Evolutionary conservation across 805 yeast genomes (phyloP), one percentile per base, ranked within the genome.

Genomic region (Candida tammaniensis): DNA sequence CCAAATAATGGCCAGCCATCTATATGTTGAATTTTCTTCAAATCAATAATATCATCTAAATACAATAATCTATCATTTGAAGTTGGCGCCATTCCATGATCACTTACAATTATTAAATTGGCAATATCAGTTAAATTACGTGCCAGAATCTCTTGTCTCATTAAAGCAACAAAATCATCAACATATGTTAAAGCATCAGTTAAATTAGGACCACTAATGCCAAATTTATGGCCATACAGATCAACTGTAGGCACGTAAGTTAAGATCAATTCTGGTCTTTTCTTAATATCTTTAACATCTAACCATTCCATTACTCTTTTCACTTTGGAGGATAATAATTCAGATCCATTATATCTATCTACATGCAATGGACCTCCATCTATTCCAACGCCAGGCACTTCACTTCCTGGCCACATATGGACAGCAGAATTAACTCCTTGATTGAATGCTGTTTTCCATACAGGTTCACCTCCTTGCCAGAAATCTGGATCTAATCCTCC

Each of bases 331-430:
- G 73, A 64, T 11, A 86, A 59, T 0, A 70, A 45, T 56, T 85
- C 95, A 2, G 77, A 58, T 4, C 76, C 78, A 49, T 86, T 78
- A 59, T 74, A 89, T 35, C 61, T 58, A 44, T 82, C 93, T 21
- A 77, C 76, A 30, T 70, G 72, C 36, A 71, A 52, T 15, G 69
- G 72, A 4, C 36, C 74, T 67, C 36, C 51, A 38, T 22, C 48
- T 21, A 54, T 51, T 10, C 61, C 63, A 5, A 59, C 60, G 51
- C 74, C 77, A 17, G 72, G 70, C 6, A 80, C 94, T 47, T 87
- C 95, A 39, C 88, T 78, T 1, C 96, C 96, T 0, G 96, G 96
- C 95, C 95, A 89, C 96, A 87, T 88, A 57, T 88, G 95, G n/a
- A 86, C 82, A 0, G 88, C 94, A 4, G 82, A 59, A 3, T 62